These are phyloP conservation scores for Pseudocohnilembus persalinus DNA, from an alignment of 169 alveolate species.

Conservation along the genomic window DNA sequence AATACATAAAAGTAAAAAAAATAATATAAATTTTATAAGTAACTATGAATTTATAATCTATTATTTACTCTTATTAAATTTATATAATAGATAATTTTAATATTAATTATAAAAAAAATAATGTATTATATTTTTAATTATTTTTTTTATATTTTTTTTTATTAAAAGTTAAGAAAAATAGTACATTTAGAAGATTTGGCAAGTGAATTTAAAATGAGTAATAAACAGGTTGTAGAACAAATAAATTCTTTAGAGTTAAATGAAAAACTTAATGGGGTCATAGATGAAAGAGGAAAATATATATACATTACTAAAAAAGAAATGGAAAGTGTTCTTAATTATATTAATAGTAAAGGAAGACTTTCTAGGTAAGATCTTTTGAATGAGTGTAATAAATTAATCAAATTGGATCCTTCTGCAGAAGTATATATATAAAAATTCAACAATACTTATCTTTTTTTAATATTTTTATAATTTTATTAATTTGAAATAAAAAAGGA, in stretches of 20 bases:
- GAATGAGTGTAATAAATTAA: slow-evolving; percentile 68
- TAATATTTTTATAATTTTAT: neutral
- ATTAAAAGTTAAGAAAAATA: slow-evolving; percentile 67
- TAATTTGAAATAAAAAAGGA: slow-evolving; percentile 11
- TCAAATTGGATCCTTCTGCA: slow-evolving; percentile 74
- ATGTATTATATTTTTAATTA: no score
- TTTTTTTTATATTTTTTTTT: no score
- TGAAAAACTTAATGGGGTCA: slow-evolving; percentile 68
- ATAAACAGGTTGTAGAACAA: slow-evolving; percentile 63
- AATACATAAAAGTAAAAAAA: slow-evolving; percentile 47
- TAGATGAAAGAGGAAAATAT: slow-evolving; percentile 85
- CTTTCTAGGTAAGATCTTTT: slow-evolving; percentile 65
- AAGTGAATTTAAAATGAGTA: slow-evolving; percentile 67
- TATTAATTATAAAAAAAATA: no score
- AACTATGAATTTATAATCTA: slow-evolving; percentile 43
- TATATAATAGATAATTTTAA: no score
- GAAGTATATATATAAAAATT: slow-evolving; percentile 54
- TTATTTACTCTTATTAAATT: no score
- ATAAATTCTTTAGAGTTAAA: slow-evolving; percentile 60
- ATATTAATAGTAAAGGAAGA: slow-evolving; percentile 68
- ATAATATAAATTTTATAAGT: slow-evolving; percentile 45
- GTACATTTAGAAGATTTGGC: slow-evolving; percentile 76
- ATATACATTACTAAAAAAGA: slow-evolving; percentile 76
- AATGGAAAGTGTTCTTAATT: slow-evolving; percentile 58
- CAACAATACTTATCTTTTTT: neutral